These are phyloP conservation scores for Taphrina betulina DNA, from an alignment of 1,139 yeast species.

Conservation along the genomic window DNA sequence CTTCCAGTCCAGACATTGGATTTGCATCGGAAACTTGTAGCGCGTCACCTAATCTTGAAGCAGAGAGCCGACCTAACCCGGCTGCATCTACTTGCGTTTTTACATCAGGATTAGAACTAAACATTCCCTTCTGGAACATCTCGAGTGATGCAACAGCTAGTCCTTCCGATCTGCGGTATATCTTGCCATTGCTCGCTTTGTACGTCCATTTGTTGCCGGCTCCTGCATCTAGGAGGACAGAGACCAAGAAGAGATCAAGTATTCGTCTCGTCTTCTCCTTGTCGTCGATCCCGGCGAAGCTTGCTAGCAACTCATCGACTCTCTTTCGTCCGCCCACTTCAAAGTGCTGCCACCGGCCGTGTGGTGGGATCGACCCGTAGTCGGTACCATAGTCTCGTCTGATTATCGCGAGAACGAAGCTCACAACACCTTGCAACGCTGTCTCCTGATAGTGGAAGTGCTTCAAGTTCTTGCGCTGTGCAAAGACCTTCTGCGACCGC, in stretches of 20 bases:
- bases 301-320: conserved; percentile 47
- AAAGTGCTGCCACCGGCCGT: conserved; percentile 64
- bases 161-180: conserved; percentile 56
- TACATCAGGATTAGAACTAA: conserved; percentile 45
- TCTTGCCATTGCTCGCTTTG: conserved; percentile 42
- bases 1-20: conserved; percentile 55
- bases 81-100: conserved; percentile 51
- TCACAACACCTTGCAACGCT: conserved; percentile 12
- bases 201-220: conserved; percentile 59
- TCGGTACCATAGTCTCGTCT: conserved; percentile 48
- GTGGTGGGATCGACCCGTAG: conserved; percentile 54
- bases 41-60: conserved; percentile 42
- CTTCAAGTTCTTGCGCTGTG: conserved; percentile 42
- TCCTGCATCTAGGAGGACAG: conserved; percentile 63
- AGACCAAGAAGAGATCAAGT: conserved; percentile 56
- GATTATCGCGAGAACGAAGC: conserved; percentile 38
- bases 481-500: conserved; percentile 50
- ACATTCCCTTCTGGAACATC: conserved; percentile 53
- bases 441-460: conserved; percentile 21
- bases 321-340: conserved; percentile 52
- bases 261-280: conserved; percentile 52
- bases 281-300: conserved; percentile 43
- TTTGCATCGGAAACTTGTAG: conserved; percentile 52
- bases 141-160: conserved; percentile 58
- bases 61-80: conserved; percentile 44